phyloP scores from a whole-genome alignment of 257 asterid species.

The Solanum habrochaites region DNA sequence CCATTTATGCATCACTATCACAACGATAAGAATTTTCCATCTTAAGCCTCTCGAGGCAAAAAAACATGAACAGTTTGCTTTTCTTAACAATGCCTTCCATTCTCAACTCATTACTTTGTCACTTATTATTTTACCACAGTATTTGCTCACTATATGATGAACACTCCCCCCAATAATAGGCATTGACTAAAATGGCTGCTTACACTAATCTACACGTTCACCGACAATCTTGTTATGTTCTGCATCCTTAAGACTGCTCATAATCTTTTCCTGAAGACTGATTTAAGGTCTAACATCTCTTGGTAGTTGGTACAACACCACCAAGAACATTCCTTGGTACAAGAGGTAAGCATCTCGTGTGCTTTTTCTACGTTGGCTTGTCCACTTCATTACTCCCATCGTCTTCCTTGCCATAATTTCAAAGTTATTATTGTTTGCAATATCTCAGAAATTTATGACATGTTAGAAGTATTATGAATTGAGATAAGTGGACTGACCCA shows the following conservation, averaged over 20 bases:
- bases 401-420: not conserved
- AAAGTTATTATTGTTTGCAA: not conserved
- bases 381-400: not conserved
- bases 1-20: not conserved
- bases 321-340: not conserved
- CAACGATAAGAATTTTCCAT: not conserved
- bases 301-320: not conserved
- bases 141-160: not conserved
- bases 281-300: not conserved
- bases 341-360: not conserved
- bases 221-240: not conserved
- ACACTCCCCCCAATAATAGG: not conserved
- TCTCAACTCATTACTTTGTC: not conserved
- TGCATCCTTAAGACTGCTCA: not conserved
- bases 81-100: not conserved
- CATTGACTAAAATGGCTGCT: not conserved
- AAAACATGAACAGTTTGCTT: not conserved
- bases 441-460: not conserved
- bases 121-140: not conserved
- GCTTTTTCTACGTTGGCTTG: not conserved
- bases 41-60: not conserved
- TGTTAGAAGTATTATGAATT: not conserved
- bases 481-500: conserved; percentile 41
- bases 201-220: not conserved
- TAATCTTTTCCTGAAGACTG: not conserved